Base-by-base conservation (phyloP, 176 grass and related monocot genomes). In the Aegilops bicornis region DNA sequence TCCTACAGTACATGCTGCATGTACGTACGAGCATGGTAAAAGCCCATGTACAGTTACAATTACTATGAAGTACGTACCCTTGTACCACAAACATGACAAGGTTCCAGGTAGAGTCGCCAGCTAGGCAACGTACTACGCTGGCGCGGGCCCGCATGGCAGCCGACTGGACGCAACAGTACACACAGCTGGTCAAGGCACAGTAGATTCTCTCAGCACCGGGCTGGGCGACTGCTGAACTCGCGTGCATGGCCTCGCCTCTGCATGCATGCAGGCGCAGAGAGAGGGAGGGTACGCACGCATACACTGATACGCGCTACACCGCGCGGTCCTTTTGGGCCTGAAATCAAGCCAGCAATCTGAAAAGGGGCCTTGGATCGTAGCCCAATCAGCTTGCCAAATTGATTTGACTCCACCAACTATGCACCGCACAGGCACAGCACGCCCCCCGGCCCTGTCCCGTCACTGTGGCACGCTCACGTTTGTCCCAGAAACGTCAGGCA, bases 381-480 rank as follows among this genome's bases (percentile, higher is more conserved):
- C 43, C 81, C 69, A 22, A 27, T 76, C 25, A 14, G 81, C 61
- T 27, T 40, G 37, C 80, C 76, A 40, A 81, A 82, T 85, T 91
- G 90, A 91, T 85, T 85, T 82, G 78, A 69, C 64, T 64, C 86
- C 86, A 91, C 89, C 89, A 87, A 87, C 89, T 81, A 4, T 2
- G 5, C 48, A 37, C 33, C 5, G 33, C 33, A 40, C 39, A 4
- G 1, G 5, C 48, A 37, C 33, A 36, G 35, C 35, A 40, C 39
- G 30, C 30, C 30, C 30, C 54, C 54, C 54, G 15, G 7, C 19
- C 75, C 3, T 1, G 58, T 81, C 77, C 32, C 33, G 72, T 81
- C 83, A 90, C 47, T 35, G 43, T 32, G 73, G 11, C 76, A 4
- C 13, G 0, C 85, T 50, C 42, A 10, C 77, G 40, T 20, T 19